These are phyloP conservation scores for Berkeleyomyces rouxiae DNA, from an alignment of 2,329 filamentous ascomycete genomes.

Conservation along the genomic window DNA sequence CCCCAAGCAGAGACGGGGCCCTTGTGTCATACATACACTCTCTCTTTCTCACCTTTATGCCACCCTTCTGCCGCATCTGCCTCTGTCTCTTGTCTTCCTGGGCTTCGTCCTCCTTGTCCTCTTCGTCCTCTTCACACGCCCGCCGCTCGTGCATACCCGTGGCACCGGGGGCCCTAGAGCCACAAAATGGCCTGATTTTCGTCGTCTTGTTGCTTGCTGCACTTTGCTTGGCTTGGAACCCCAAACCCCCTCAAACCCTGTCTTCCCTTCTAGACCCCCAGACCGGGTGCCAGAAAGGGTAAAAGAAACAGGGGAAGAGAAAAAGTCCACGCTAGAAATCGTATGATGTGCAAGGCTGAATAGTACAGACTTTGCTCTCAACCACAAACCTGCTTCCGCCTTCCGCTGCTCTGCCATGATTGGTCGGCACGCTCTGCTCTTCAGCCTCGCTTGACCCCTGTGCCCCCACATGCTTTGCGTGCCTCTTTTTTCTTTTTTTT, in stretches of 20 bases:
- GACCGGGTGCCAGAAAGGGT: not conserved
- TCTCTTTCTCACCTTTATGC: not conserved
- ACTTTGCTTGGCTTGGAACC: not conserved
- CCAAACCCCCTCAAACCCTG: not conserved
- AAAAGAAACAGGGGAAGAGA: conserved; percentile 15
- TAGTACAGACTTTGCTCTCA: conserved; percentile 17
- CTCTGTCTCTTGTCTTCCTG: not conserved
- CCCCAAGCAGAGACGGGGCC: not conserved
- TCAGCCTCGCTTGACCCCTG: conserved; percentile 6
- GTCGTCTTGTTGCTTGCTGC: not conserved
- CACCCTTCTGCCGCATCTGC: not conserved
- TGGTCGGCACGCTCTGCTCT: conserved; percentile 5
- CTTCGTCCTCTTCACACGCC: no score
- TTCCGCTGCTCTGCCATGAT: conserved; percentile 1
- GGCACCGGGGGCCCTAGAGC: not conserved
- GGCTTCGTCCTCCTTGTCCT: not conserved
- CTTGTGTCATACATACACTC: not conserved
- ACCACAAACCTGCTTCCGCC: not conserved
- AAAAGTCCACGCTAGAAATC: conserved; percentile 19
- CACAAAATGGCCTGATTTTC: not conserved
- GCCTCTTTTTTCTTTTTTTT: not conserved
- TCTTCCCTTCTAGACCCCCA: not conserved
- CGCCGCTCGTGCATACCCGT: no score
- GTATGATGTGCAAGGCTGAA: conserved; percentile 25
- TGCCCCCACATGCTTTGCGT: not conserved